Percentiles rank a stretch among this genome's conserved stretches.
Conservation (phyloP, 225 moss, liverwort and hornwort species). For the Straminergon stramineum region DNA sequence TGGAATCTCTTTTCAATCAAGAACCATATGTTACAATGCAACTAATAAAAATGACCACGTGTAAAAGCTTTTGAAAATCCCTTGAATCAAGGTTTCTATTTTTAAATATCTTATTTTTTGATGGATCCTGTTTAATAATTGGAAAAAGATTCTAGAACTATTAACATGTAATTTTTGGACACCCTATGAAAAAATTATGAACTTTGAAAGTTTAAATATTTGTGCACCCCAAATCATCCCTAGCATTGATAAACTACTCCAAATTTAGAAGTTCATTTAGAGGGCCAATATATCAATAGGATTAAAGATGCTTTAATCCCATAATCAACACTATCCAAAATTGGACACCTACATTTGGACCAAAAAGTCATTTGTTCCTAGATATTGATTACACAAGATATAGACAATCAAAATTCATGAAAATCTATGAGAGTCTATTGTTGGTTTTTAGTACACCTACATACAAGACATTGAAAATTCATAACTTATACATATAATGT, state of each 20-base stretch:
- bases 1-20: background rate
- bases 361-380: too few species aligned
- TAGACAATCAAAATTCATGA: background rate
- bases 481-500: background rate
- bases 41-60: background rate
- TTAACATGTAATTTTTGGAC: background rate
- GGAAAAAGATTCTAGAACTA: background rate
- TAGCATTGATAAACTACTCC: background rate
- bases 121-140: background rate
- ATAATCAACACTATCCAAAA: background rate
- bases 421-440: background rate
- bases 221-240: background rate
- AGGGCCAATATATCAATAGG: rapidly evolving
- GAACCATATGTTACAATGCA: background rate
- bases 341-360: background rate
- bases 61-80: background rate
- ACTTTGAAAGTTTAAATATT: background rate
- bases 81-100: background rate
- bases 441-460: background rate
- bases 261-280: background rate
- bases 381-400: rapidly evolving
- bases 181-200: background rate
- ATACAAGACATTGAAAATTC: background rate
- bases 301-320: background rate
- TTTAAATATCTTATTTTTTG: background rate